Conservation (phyloP, 768 basidiomycete genomes). For the Agaricus blazei region DNA sequence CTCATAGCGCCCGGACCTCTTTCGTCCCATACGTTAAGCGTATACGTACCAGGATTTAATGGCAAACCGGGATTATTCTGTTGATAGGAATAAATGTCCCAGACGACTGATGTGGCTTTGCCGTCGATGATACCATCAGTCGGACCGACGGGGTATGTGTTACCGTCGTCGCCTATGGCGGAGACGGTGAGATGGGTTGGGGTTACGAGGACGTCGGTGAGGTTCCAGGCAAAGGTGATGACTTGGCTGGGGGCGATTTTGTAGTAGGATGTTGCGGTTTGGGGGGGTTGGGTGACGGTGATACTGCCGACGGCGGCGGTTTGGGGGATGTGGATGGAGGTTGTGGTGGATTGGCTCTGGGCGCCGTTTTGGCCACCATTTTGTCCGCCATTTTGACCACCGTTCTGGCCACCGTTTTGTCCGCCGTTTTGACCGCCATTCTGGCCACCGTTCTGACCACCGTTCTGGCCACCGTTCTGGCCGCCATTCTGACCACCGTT, state of each 20-base stretch:
- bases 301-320: slow-evolving; percentile 53
- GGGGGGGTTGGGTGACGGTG: slow-evolving; percentile 75
- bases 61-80: slow-evolving; percentile 54
- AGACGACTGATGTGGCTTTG: slow-evolving; percentile 64
- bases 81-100: slow-evolving; percentile 80
- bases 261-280: slow-evolving; percentile 79
- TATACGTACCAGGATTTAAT: slow-evolving; percentile 72
- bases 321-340: slow-evolving; percentile 18
- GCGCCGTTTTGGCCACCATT: neutral
- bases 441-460: neutral
- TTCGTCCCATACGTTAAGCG: slow-evolving; percentile 77
- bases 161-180: slow-evolving; percentile 81
- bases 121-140: slow-evolving; percentile 69
- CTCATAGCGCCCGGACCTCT: slow-evolving; percentile 61
- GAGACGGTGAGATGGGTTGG: slow-evolving; percentile 76
- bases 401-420: neutral
- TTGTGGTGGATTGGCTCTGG: neutral
- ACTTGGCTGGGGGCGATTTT: slow-evolving; percentile 72
- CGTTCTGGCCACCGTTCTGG: neutral
- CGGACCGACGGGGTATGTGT: slow-evolving; percentile 85
- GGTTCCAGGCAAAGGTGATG: slow-evolving; percentile 91
- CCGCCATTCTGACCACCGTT: neutral
- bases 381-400: neutral
- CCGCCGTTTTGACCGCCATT: neutral
- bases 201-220: slow-evolving; percentile 65